A percentile compares a stretch with the other conserved stretches of the same genome.
Conservation (phyloP, 1,139 yeast species). For the Candida glucosophila region DNA sequence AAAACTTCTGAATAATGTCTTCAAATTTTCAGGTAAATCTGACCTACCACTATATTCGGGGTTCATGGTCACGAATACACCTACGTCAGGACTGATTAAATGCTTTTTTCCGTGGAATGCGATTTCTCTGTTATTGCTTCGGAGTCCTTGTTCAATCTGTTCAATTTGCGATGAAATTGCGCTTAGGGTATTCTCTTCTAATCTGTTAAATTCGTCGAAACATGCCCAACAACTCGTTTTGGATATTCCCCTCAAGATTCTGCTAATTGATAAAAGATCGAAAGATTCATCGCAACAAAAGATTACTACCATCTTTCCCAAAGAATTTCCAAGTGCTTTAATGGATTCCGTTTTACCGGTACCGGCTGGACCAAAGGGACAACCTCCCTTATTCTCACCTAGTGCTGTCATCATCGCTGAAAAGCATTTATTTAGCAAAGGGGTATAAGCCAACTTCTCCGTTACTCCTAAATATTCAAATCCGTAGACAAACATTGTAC, state of each 20-base stretch:
- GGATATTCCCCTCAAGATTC: conserved; percentile 76
- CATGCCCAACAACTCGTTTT: conserved; percentile 93
- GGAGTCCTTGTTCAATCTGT: conserved; percentile 51
- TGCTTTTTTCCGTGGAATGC: conserved; percentile 20
- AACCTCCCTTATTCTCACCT: conserved; percentile 72
- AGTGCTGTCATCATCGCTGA: conserved; percentile 70
- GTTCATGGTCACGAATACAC: conserved; percentile 85
- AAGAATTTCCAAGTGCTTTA: conserved; percentile 71
- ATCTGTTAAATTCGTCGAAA: conserved; percentile 89
- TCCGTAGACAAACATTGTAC: conserved; percentile 52
- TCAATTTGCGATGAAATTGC: conserved; percentile 83
- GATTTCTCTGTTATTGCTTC: conserved; percentile 1
- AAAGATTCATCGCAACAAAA: conserved; percentile 89
- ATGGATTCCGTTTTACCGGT: conserved; percentile 94
- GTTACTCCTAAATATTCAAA: conserved; percentile 78
- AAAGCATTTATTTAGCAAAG: conserved; percentile 58
- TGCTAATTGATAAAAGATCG: conserved; percentile 72
- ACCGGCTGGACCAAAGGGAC: conserved; percentile 96
- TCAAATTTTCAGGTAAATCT: conserved; percentile 77
- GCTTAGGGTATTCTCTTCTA: conserved; percentile 64
- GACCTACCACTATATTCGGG: conserved; percentile 85
- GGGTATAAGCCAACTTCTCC: conserved; percentile 71
- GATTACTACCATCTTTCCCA: conserved; percentile 78
- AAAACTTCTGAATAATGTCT: conserved; percentile 67
- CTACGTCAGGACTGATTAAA: conserved; percentile 45